phyloP scores from a whole-genome alignment of 2,329 filamentous ascomycete species.

The Curvularia hawaiiensis region DNA sequence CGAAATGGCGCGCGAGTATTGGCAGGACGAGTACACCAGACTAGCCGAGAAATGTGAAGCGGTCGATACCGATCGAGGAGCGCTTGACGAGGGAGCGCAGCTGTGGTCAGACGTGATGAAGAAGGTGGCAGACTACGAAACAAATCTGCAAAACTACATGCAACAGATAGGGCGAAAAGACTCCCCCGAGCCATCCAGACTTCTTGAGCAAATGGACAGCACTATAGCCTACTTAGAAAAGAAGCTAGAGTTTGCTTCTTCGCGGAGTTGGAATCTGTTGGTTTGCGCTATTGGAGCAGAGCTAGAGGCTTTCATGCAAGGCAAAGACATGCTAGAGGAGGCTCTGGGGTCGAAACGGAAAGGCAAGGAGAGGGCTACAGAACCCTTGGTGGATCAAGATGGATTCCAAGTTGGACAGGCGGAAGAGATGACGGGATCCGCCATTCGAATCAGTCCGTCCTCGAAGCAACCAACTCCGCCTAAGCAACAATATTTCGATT shows the following conservation, averaged over 20 bases:
- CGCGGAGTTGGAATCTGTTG: slow-evolving; percentile 73
- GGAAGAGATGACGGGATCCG: slow-evolving; percentile 39
- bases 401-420: slow-evolving; percentile 19
- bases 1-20: slow-evolving; percentile 74
- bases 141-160: slow-evolving; percentile 64
- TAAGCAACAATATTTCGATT: slow-evolving; percentile 43
- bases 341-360: slow-evolving; percentile 40
- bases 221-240: slow-evolving; percentile 63
- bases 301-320: slow-evolving; percentile 68
- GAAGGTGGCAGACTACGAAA: slow-evolving; percentile 69
- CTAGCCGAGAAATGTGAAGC: slow-evolving; percentile 61
- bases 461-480: slow-evolving; percentile 36
- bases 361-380: slow-evolving; percentile 34
- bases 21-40: slow-evolving; percentile 65
- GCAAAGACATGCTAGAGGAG: slow-evolving; percentile 60
- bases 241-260: slow-evolving; percentile 61
- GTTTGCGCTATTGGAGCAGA: slow-evolving; percentile 79
- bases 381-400: slow-evolving; percentile 28
- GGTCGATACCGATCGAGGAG: slow-evolving; percentile 66
- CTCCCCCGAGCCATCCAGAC: slow-evolving; percentile 22
- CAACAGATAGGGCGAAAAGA: slow-evolving; percentile 27
- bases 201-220: slow-evolving; percentile 57
- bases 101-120: slow-evolving; percentile 69
- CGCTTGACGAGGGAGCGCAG: slow-evolving; percentile 69
- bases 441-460: slow-evolving; percentile 37